Percentiles rank a stretch among this genome's conserved stretches.
phyloP scores from a whole-genome alignment of 805 yeast genomes.

The Candida rishiriensis region DNA sequence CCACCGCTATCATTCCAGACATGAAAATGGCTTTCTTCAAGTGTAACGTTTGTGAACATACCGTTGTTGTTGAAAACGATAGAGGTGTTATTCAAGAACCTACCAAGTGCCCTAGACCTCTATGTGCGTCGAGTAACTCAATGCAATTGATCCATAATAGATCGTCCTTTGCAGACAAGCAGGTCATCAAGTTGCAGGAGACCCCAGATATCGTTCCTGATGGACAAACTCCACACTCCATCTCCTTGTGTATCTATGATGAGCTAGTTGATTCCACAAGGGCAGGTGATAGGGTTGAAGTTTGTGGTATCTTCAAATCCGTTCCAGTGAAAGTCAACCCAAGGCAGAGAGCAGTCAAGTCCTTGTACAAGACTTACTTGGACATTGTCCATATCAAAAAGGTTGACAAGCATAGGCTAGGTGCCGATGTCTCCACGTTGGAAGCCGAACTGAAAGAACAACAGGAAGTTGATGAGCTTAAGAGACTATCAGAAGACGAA shows the following conservation, averaged over 20 bases:
- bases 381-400: slow-evolving; percentile 93
- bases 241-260: slow-evolving; percentile 90
- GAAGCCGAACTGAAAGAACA: slow-evolving; percentile 56
- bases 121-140: slow-evolving; percentile 76
- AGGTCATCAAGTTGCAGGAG: slow-evolving; percentile 89
- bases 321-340: slow-evolving; percentile 87
- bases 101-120: slow-evolving; percentile 82
- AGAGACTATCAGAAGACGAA: slow-evolving; percentile 67
- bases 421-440: slow-evolving; percentile 70
- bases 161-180: slow-evolving; percentile 91
- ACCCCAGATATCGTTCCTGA: slow-evolving; percentile 82
- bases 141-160: slow-evolving; percentile 91
- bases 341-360: slow-evolving; percentile 76
- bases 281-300: slow-evolving; percentile 96
- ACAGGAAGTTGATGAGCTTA: slow-evolving; percentile 71
- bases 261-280: slow-evolving; percentile 91
- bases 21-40: slow-evolving; percentile 96
- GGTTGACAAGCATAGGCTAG: slow-evolving; percentile 75
- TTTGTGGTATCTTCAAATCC: slow-evolving; percentile 91
- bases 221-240: slow-evolving; percentile 98
- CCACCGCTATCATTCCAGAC: slow-evolving; percentile 92
- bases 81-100: slow-evolving; percentile 95
- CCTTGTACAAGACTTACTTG: slow-evolving; percentile 84
- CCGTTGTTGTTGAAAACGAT: slow-evolving; percentile 86
- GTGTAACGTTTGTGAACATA: slow-evolving; percentile 92